Evolutionary conservation across 495 filamentous ascomycete species (phyloP), one percentile per base, ranked within the genome.

Genomic region (Pseudomonodictys pantanalensis): DNA sequence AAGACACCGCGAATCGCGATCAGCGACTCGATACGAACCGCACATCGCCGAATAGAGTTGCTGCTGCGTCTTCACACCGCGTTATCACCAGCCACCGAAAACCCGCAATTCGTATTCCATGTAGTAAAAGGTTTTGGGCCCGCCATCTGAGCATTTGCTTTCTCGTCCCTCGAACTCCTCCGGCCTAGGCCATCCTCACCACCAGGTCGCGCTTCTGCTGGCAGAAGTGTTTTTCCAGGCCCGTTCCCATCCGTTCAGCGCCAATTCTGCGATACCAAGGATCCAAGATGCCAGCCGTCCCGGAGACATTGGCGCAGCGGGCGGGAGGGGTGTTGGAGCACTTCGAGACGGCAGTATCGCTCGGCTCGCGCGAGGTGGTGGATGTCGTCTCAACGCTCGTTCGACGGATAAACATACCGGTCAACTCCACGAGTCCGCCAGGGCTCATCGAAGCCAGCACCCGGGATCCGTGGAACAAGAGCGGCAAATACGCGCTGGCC

Each of bases 401-500:
- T 54, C 88, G 88, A 77, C 83, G 91, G 26, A 87, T 95, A 67
- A 75, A 82, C 64, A 87, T 95, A 60, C 85, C 86, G 3, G 56
- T 76, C 86, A 65, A 86, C 79, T 55, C 78, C 83, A 86, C 81
- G 33, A 90, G 82, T 64, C 87, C 89, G 2, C 77, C 83, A 2
- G 86, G 82, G 2, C 78, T 92, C 33, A 76, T 87, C 15, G 85
- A 87, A 68, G 89, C 91, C 25, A 82, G 81, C 68, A 86, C 84
- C 15, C 75, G 86, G 69, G 91, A 95, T 73, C 86, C 90, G 44
- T 96, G 87, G 86, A 77, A 69, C 10, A 69, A 88, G 69, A 83
- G 89, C n/a, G 88, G 86, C 11, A 92, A 95, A 76, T 95, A 95
- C 72, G 89, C 78, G n/a, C 72, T 90, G 52, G 90, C 87, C 30